phyloP scores from a whole-genome alignment of 495 filamentous ascomycete genomes.

The Annulohypoxylon maeteangense region DNA sequence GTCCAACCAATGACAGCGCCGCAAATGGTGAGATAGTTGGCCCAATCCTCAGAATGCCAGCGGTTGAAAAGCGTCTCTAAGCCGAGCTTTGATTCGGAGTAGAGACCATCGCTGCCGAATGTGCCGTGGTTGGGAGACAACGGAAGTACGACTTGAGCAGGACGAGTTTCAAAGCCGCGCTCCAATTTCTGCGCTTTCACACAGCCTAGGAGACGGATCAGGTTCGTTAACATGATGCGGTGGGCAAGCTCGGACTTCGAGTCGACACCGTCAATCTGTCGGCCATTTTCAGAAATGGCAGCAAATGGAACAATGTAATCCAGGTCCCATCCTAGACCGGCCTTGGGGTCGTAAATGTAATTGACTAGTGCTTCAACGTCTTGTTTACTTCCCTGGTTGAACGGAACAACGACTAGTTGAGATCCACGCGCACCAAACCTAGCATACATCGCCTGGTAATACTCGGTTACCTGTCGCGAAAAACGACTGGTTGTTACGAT shows the following conservation, averaged over 20 bases:
- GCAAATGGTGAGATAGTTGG: conserved; percentile 97
- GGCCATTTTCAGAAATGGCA: conserved; percentile 96
- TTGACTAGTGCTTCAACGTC: conserved; percentile 92
- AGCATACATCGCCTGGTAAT: conserved; percentile 98
- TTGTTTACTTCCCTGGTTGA: conserved; percentile 98
- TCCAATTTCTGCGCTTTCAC: conserved; percentile 90
- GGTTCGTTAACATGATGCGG: conserved; percentile 98
- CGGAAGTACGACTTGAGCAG: conserved; percentile 94
- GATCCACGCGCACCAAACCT: conserved; percentile 92
- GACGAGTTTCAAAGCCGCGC: conserved; percentile 91
- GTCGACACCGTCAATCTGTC: conserved; percentile 97
- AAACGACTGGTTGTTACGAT: conserved; percentile 95
- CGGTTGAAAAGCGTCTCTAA: conserved; percentile 98
- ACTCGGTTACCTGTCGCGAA: conserved; percentile 97
- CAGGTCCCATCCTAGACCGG: conserved; percentile 96
- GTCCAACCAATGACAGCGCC: conserved; percentile 99
- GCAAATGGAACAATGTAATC: conserved; percentile 97
- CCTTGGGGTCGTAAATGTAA: conserved; percentile 98
- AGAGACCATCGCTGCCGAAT: conserved; percentile 97
- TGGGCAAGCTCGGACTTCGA: conserved; percentile 98
- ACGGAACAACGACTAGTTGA: conserved; percentile 96
- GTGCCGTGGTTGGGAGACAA: conserved; percentile 98
- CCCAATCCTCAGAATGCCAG: conserved; percentile 98
- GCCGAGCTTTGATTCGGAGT: conserved; percentile 97
- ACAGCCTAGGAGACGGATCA: conserved; percentile 86